Evolutionary conservation across 2,329 filamentous ascomycete genomes (phyloP).

Genomic region (Stagonosporopsis rhizophila): DNA sequence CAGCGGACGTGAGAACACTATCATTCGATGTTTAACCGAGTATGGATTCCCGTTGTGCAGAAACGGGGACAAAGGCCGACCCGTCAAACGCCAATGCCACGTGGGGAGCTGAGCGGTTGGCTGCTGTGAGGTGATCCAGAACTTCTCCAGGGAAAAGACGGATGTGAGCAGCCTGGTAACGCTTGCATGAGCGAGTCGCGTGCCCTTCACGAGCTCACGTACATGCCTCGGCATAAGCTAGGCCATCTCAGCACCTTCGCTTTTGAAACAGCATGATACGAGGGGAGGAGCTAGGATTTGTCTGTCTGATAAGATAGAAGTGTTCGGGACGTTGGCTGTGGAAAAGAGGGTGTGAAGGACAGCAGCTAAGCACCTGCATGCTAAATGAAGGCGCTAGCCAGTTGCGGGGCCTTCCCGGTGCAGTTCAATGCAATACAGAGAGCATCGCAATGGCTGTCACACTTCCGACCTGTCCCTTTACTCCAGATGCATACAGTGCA

Average conservation of each 20-base stretch:
- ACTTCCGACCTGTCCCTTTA: too few relatives aligned
- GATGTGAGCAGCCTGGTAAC: background rate
- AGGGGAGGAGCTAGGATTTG: background rate
- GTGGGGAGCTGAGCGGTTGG: conserved; percentile 5
- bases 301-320: background rate
- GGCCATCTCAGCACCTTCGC: too few relatives aligned
- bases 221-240: background rate
- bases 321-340: background rate
- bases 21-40: conserved; percentile 9
- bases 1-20: background rate
- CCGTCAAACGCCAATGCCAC: conserved; percentile 10
- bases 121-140: conserved; percentile 7
- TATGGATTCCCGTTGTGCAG: conserved; percentile 9
- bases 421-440: too few relatives aligned
- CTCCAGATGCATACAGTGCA: too few relatives aligned
- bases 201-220: background rate
- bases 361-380: background rate
- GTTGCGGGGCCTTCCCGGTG: background rate
- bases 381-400: conserved; percentile 1
- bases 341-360: background rate
- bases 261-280: background rate
- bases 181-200: background rate
- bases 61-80: conserved; percentile 12
- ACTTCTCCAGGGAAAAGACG: background rate
- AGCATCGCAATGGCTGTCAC: too few relatives aligned